These are phyloP conservation scores for Phaeophleospora eucalypticola DNA, from an alignment of 2,329 filamentous ascomycete species.

Conservation along the genomic window DNA sequence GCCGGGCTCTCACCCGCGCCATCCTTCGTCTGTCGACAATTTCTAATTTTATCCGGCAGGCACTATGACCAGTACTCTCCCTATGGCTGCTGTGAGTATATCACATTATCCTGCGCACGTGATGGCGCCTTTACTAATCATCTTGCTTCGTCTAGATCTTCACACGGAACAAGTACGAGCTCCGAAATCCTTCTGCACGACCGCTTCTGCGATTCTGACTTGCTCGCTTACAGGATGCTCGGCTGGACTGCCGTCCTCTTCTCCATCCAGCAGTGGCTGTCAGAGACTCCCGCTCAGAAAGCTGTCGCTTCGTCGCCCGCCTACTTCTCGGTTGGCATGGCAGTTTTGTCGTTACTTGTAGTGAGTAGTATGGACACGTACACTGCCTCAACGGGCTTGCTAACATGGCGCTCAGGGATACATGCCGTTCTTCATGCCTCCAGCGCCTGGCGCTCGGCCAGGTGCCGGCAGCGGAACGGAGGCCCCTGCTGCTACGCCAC, in stretches of 20 bases:
- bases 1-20: neutral
- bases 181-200: neutral
- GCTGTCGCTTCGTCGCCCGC: conserved; percentile 65
- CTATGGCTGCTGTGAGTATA: conserved; percentile 82
- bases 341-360: conserved; percentile 48
- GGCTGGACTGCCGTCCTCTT: conserved; percentile 71
- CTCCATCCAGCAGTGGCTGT: conserved; percentile 71
- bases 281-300: conserved; percentile 65
- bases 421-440: conserved; percentile 61
- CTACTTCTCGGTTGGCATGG: conserved; percentile 74
- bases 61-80: conserved; percentile 71
- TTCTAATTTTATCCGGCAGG: conserved; percentile 35
- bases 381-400: too few species aligned
- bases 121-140: conserved; percentile 8
- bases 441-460: neutral
- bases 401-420: conserved; percentile 52
- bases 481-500: conserved; percentile 9
- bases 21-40: neutral
- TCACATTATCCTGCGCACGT: conserved; percentile 5
- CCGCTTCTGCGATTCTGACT: neutral
- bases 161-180: conserved; percentile 72
- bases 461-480: conserved; percentile 7
- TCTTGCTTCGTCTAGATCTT: conserved; percentile 60
- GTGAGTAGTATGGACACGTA: conserved; percentile 31
- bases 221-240: conserved; percentile 50